phyloP scores from a whole-genome alignment of 176 grass and related monocot species.

The Oryza longistaminata region DNA sequence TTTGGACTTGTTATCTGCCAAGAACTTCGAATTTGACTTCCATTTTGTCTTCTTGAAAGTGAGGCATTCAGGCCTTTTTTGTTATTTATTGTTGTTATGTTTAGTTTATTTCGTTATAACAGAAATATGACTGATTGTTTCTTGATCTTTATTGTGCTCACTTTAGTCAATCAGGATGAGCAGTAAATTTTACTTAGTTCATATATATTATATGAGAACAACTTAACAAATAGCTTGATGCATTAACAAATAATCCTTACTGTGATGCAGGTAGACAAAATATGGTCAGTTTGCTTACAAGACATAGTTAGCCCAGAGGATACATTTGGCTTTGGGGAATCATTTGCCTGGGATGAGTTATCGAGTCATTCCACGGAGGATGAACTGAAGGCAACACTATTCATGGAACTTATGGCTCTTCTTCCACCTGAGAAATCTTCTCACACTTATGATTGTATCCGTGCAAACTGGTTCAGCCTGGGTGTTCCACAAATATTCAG shows the following conservation, averaged over 20 bases:
- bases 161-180: not conserved
- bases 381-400: conserved; percentile 29
- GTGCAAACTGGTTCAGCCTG: conserved; percentile 27
- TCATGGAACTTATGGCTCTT: conserved; percentile 39
- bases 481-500: conserved; percentile 11
- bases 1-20: too few relatives aligned
- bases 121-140: not conserved
- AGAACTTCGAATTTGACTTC: too few relatives aligned
- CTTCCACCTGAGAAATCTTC: conserved; percentile 36
- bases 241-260: conserved; percentile 13
- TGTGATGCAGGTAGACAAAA: conserved; percentile 50
- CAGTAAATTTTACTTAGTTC: not conserved
- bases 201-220: not conserved
- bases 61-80: not conserved
- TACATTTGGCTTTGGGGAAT: conserved; percentile 14
- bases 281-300: conserved; percentile 43
- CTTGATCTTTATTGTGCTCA: not conserved
- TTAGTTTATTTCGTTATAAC: not conserved
- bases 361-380: not conserved
- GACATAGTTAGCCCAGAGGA: conserved; percentile 26
- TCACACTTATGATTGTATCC: conserved; percentile 30
- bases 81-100: not conserved
- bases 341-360: conserved; percentile 31
- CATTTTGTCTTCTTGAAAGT: not conserved
- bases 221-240: not conserved